Conservation (phyloP, 345 rosid species). For the Camelina sativa region DNA sequence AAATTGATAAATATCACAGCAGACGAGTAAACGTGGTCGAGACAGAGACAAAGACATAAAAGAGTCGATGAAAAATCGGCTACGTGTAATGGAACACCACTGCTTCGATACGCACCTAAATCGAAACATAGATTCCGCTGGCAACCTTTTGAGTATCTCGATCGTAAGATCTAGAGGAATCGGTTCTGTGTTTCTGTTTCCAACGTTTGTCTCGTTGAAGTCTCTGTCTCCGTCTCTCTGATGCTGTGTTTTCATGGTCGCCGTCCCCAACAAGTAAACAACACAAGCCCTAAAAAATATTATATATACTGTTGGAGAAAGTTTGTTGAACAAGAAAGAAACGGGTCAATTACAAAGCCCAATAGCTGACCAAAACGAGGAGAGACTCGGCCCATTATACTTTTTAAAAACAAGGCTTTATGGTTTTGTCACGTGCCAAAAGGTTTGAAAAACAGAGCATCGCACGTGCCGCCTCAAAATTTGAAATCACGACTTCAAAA, state of each 20-base stretch:
- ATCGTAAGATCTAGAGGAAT: not conserved
- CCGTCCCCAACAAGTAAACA: not conserved
- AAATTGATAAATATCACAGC: no score
- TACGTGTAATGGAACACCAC: no score
- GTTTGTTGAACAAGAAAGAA: not conserved
- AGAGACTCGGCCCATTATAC: not conserved
- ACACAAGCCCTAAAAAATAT: not conserved
- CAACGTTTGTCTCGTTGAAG: not conserved
- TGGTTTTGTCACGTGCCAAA: slow-evolving; percentile 35
- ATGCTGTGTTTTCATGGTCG: not conserved
- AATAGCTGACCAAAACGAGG: not conserved
- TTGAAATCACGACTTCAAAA: slow-evolving; percentile 36
- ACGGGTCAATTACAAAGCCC: slow-evolving; percentile 13
- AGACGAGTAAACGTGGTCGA: no score
- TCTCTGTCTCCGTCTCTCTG: not conserved
- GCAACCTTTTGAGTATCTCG: no score
- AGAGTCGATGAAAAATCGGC: no score
- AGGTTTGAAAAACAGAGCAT: slow-evolving; percentile 33
- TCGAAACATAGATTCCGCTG: no score
- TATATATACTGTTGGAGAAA: no score
- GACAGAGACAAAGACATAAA: no score
- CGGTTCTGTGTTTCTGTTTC: not conserved
- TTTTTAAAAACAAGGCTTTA: not conserved
- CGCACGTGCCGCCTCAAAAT: slow-evolving; percentile 41
- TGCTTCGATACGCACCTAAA: no score